Evolutionary conservation across 2,329 filamentous ascomycete species (phyloP), one percentile per base, ranked within the genome.

Genomic region (Phialocephala sp.): DNA sequence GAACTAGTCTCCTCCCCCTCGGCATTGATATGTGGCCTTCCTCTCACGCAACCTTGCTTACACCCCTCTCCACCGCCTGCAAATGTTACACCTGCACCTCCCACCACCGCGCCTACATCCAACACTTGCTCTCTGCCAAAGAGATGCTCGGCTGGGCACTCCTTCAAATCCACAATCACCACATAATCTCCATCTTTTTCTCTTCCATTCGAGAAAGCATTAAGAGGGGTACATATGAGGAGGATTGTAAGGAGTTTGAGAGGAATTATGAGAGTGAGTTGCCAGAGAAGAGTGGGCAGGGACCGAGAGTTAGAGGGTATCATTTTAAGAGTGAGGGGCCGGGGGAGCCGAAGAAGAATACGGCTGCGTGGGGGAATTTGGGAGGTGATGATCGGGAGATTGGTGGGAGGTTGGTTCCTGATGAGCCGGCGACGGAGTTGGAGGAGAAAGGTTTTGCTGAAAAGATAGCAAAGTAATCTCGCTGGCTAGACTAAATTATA

Each of bases 71-170:
- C 0, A 72, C 83, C 6, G 83, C 78, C 18, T 99, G 95, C 77
- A 72, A 79, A 59, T 99, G 95, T 82, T 94, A 97, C 77, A 83
- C 93, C 24, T 99, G 95, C 82, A 87, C 83, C 1, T 86, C 85
- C 20, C 94, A 98, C 77, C 93, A 97, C 78, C 84, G 90, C 59
- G 94, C 95, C 0, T 99, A 92, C 78, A 75, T 99, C 41, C 90
- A 93, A 70, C 95, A 99, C 77, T 84, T 98, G 0, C 86, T 99
- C 6, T 84, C 87, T 56, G 93, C 95, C 0, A 96, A 94, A 75
- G 95, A 99, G 79, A 98, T 99, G 95, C 87, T 97, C 4, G 94
- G 91, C 27, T 99, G 95, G 95, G 91, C 90, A 0, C 83, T 99
- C 8, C 83, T 99, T 8, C 94, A 98, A 77, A 85, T 97, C 3